Percentiles rank a stretch among this genome's conserved stretches.
Conservation (phyloP, 2,329 filamentous ascomycete species). For the Beauveria australis region DNA sequence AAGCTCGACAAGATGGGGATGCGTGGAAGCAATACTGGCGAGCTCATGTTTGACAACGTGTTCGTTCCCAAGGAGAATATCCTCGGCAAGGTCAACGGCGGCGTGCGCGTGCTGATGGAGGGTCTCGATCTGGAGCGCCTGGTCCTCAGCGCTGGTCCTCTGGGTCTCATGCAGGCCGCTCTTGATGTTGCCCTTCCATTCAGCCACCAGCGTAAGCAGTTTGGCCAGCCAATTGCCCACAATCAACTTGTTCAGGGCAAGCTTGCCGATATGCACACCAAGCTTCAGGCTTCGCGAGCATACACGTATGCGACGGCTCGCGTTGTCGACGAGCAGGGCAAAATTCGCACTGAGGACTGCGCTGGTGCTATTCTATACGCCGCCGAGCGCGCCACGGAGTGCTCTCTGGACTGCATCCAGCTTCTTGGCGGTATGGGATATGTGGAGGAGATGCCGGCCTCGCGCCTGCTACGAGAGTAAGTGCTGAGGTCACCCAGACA, state of each 20-base stretch:
- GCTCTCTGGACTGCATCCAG: constrained; percentile 80
- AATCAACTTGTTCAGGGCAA: constrained; percentile 92
- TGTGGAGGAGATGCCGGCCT: constrained; percentile 88
- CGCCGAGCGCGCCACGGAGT: constrained; percentile 82
- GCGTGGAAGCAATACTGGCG: constrained; percentile 93
- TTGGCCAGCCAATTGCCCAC: constrained; percentile 75
- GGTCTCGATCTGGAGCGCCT: constrained; percentile 89
- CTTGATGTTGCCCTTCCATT: constrained; percentile 84
- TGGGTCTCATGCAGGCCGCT: constrained; percentile 90
- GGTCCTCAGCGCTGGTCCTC: constrained; percentile 80
- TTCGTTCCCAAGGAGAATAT: constrained; percentile 81
- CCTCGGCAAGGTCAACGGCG: constrained; percentile 70
- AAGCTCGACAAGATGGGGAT: constrained; percentile 98
- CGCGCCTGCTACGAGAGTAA: constrained; percentile 67
- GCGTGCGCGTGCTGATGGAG: constrained; percentile 90
- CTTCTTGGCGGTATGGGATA: constrained; percentile 93
- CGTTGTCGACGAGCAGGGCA: constrained; percentile 65
- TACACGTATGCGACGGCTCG: constrained; percentile 83
- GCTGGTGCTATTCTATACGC: constrained; percentile 91
- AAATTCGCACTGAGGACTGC: constrained; percentile 81
- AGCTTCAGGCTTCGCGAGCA: constrained; percentile 71
- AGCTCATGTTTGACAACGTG: constrained; percentile 82
- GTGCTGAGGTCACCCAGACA: constrained; percentile 17
- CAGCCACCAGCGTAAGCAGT: constrained; percentile 82
- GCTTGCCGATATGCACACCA: constrained; percentile 95